Percentiles rank a stretch among this genome's conserved stretches.
These are phyloP conservation scores for Akebia trifoliata DNA, from an alignment of 164 flowering plant genomes.

Conservation along the genomic window DNA sequence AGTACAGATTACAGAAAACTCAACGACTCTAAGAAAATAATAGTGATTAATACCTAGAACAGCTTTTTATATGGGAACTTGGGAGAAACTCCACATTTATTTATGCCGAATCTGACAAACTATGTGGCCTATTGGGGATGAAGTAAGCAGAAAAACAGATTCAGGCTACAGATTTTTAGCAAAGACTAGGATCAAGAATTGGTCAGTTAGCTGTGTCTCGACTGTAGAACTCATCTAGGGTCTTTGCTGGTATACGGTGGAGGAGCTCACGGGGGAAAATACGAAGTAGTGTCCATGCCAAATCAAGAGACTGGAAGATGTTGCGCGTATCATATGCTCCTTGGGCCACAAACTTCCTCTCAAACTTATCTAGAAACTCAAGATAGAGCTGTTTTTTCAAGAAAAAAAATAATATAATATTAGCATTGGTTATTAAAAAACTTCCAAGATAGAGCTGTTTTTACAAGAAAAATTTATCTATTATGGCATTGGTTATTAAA, in stretches of 20 bases:
- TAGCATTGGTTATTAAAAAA: no score
- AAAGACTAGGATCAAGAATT: background rate
- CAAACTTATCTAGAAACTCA: conserved; percentile 85
- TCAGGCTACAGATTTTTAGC: background rate
- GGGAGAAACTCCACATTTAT: conserved; percentile 15
- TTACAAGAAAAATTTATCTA: no score
- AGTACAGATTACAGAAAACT: no score
- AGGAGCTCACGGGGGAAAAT: conserved; percentile 94
- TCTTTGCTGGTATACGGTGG: conserved; percentile 93
- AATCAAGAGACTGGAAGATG: conserved; percentile 88
- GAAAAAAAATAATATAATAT: background rate
- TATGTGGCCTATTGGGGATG: background rate
- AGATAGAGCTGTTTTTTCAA: conserved; percentile 59
- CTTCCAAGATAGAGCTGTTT: no score
- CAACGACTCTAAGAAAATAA: no score
- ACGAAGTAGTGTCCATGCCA: conserved; percentile 91
- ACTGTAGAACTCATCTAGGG: conserved; percentile 74
- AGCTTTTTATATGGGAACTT: conserved; percentile 1
- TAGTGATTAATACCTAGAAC: conserved; percentile 4
- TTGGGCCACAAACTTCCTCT: conserved; percentile 89
- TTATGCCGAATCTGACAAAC: conserved; percentile 5
- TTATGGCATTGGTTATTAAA: no score
- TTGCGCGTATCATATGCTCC: no score
- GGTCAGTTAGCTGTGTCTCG: conserved; percentile 42
- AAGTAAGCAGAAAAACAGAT: conserved; percentile 2